Base-by-base conservation (phyloP, 768 basidiomycete genomes). In the Lanmaoa rubissima region DNA sequence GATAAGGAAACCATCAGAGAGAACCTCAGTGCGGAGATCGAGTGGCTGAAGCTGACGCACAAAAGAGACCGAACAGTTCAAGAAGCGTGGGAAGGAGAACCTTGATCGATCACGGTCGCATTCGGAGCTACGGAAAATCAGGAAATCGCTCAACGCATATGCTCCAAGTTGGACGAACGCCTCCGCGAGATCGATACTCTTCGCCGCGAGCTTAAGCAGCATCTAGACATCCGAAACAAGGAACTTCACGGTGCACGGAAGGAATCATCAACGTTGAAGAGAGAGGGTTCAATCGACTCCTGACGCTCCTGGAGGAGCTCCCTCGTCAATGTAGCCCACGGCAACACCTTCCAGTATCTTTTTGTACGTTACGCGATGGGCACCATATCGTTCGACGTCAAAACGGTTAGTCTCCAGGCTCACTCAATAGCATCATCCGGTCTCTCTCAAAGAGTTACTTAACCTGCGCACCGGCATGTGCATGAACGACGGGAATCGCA, bases 221-320 rank as follows among this genome's bases (percentile, higher is more conserved):
- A 56, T 21, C 40, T 65, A 16, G 60, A 60, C 1, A 32, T 48
- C n/a, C 66, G 68, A 43, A 48, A 11, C n/a, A 65, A 56, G 51
- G 68, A 68, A 5, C 58, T 69, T 41, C 9, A 43, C 28, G 51
- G 3, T 11, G 64, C 69, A 14, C 65, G 67, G 21, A 61, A 72
- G 12, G 70, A 70, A 32, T 72, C 70, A 3, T 68, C 70, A 7
- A 39, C 57, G 14, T 47, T 72, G 47, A 68, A 60, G 41, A 69
- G 55, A 45, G 65, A 72, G n/a, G n/a, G 36, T 73, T 72, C 41
- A 49, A 50, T 26, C 70, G 73, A 32, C 31, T 73, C 14, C 9
- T 17, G 42, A 55, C 64, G 11, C 58, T 80, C 24, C 64, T 82
- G 28, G 69, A 75, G 7, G 65, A 73, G 21, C 3, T 24, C 21